These are phyloP conservation scores for Westerdykella sp. DNA, from an alignment of 2,329 filamentous ascomycete genomes.

Conservation along the genomic window DNA sequence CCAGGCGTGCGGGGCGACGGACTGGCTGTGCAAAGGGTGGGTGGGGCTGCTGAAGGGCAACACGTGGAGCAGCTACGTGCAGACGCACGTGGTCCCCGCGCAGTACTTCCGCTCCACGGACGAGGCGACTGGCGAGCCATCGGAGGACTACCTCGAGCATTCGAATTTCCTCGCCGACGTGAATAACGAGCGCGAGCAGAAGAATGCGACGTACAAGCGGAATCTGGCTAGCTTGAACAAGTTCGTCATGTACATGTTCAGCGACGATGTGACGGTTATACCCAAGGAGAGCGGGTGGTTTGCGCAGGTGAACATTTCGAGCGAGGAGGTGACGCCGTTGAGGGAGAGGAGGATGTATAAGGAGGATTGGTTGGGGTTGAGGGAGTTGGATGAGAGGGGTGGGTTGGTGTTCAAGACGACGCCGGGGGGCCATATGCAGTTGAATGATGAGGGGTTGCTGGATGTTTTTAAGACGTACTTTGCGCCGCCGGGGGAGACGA, in stretches of 20 bases:
- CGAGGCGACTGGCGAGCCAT: slow-evolving; percentile 49
- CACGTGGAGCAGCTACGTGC: slow-evolving; percentile 73
- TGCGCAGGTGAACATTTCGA: slow-evolving; percentile 63
- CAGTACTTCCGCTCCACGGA: slow-evolving; percentile 81
- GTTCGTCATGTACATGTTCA: slow-evolving; percentile 86
- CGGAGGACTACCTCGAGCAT: slow-evolving; percentile 63
- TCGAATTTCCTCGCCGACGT: slow-evolving; percentile 92
- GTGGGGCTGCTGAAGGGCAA: slow-evolving; percentile 72
- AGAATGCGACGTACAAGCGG: slow-evolving; percentile 67
- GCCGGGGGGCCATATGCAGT: slow-evolving; percentile 76
- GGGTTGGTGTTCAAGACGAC: slow-evolving; percentile 68
- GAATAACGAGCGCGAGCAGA: slow-evolving; percentile 78
- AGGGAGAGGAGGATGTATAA: slow-evolving; percentile 67
- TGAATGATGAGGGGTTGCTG: slow-evolving; percentile 60
- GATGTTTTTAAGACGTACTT: slow-evolving; percentile 63
- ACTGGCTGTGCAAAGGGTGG: slow-evolving; percentile 76
- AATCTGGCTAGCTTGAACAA: slow-evolving; percentile 65
- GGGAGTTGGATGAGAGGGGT: slow-evolving; percentile 68
- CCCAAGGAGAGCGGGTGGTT: slow-evolving; percentile 93
- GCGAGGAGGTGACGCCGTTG: slow-evolving; percentile 57
- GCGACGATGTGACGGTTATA: slow-evolving; percentile 75
- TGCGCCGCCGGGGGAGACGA: slow-evolving; percentile 36
- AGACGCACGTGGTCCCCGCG: slow-evolving; percentile 76
- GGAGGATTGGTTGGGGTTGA: slow-evolving; percentile 91
- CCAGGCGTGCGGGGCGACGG: slow-evolving; percentile 61